phyloP scores from a whole-genome alignment of 169 alveolate genomes.

The Haemoproteus tartakovskyi region DNA sequence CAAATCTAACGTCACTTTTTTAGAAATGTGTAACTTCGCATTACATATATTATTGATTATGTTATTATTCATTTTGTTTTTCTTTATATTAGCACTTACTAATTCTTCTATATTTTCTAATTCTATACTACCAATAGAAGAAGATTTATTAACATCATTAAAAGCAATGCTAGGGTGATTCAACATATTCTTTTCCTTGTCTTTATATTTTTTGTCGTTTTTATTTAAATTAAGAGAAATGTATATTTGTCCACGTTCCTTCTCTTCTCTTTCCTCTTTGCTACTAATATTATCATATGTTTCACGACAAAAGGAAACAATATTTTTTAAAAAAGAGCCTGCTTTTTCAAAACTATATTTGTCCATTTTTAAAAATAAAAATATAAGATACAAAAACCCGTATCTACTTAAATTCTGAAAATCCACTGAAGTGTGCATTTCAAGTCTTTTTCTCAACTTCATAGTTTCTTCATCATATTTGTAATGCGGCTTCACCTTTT shows the following conservation, averaged over 20 bases:
- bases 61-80: constrained; percentile 13
- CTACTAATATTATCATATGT: background rate
- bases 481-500: background rate
- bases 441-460: constrained; percentile 7
- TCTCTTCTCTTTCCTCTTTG: no score
- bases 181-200: background rate
- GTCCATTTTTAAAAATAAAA: constrained; percentile 52
- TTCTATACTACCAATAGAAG: no score
- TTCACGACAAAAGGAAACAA: constrained; percentile 15
- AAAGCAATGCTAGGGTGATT: background rate
- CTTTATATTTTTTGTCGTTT: background rate
- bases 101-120: constrained; percentile 28
- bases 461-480: constrained; percentile 9
- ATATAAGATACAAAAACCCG: constrained; percentile 48
- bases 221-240: no score
- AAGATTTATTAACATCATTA: constrained; percentile 3
- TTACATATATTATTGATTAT: constrained; percentile 52
- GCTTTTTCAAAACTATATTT: constrained; percentile 30
- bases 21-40: constrained; percentile 41
- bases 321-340: background rate
- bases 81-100: constrained; percentile 25
- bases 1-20: constrained; percentile 46
- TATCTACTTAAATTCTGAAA: constrained; percentile 35
- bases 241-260: no score
- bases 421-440: background rate